A percentile compares a stretch with the other conserved stretches of the same genome.
Evolutionary conservation across 495 filamentous ascomycete genomes (phyloP).

Genomic region (Zalerion maritima): DNA sequence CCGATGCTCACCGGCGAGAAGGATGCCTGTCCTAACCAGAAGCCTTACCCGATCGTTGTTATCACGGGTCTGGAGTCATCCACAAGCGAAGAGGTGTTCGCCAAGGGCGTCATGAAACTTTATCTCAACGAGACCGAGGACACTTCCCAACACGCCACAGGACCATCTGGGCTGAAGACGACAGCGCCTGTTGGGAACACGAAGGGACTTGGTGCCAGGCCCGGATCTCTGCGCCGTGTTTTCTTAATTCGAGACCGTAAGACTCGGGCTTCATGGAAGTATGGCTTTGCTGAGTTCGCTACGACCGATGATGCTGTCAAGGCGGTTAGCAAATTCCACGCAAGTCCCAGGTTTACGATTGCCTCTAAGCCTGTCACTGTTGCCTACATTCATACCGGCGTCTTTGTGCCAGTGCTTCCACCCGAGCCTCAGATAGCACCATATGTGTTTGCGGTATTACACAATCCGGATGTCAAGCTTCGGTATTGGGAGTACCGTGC

Average conservation of each 20-base stretch:
- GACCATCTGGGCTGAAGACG: constrained; percentile 46
- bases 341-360: constrained; percentile 73
- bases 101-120: constrained; percentile 66
- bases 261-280: constrained; percentile 68
- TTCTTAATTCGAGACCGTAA: constrained; percentile 63
- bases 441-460: constrained; percentile 53
- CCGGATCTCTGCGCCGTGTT: constrained; percentile 62
- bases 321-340: constrained; percentile 58
- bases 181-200: constrained; percentile 61
- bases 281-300: constrained; percentile 84
- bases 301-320: constrained; percentile 60
- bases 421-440: constrained; percentile 30
- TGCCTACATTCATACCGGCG: constrained; percentile 73
- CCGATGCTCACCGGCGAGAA: constrained; percentile 52
- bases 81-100: constrained; percentile 63
- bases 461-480: constrained; percentile 52
- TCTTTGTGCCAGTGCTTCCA: constrained; percentile 66
- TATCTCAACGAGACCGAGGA: constrained; percentile 40
- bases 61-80: constrained; percentile 60
- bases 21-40: constrained; percentile 60
- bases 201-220: constrained; percentile 54
- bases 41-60: constrained; percentile 68
- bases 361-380: constrained; percentile 60
- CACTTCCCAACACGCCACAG: constrained; percentile 22
- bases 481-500: constrained; percentile 78